Evolutionary conservation across 805 yeast species (phyloP), one percentile per base, ranked within the genome.

Genomic region (Lipomyces sp.): DNA sequence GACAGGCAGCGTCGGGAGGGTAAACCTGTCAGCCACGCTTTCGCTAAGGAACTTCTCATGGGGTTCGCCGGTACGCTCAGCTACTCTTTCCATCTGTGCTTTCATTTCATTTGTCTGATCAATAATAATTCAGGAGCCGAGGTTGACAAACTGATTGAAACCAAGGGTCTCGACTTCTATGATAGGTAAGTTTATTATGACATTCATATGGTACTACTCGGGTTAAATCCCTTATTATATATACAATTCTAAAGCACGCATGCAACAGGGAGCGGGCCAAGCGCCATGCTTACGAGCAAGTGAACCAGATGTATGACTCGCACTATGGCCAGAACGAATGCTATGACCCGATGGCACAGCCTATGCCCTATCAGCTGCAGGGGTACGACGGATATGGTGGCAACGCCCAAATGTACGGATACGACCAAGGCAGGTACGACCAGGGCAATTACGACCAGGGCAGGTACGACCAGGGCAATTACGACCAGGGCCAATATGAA

Each of bases 61-160:
- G 76, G 75, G 3, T 24, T 74, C 59, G 76, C 74, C 34, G 76
- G 54, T 51, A 73, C 34, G 54, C 24, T 29, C 15, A 51, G n/a
- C 1, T 13, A 18, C n/a, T 18, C 18, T 29, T 51, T 5, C 2
- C 6, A 0, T 18, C 7, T 30, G 24, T n/a, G 1, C 2, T 24
- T 30, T 51, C 34, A 29, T 8, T 24, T 24, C 24, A 24, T 24
- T 24, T 24, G 10, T 33, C 54, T 29, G 30, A 42, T 42, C 34
- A 51, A 51, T 3, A 7, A 51, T 3, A 7, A 29, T 51, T 2
- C 34, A 51, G 54, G 69, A 37, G 74, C 73, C 55, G 76, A 74
- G 62, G 76, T 72, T 64, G 76, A 74, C 71, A 74, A 74, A 72
- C 69, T 73, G 51, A 66, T 74, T 62, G 76, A 74, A 64, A 72